These are phyloP conservation scores for Blastobotrys americana DNA, from an alignment of 805 yeast genomes.

Conservation along the genomic window DNA sequence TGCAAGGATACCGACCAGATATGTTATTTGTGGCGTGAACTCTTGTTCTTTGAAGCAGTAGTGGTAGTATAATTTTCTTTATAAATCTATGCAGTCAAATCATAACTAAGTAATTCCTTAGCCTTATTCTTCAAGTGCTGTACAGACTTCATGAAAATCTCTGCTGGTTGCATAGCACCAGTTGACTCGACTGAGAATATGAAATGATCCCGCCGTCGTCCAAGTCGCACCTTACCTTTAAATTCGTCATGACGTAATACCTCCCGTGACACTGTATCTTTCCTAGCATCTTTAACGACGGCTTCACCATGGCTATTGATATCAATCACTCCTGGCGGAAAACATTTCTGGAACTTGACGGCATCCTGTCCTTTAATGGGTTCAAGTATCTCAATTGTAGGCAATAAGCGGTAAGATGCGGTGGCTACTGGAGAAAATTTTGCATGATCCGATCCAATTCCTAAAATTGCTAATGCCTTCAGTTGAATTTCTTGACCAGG, in stretches of 20 bases:
- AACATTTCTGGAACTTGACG: slow-evolving; percentile 73
- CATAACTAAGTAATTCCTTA: slow-evolving; percentile 18
- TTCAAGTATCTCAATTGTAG: slow-evolving; percentile 67
- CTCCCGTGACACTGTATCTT: slow-evolving; percentile 95
- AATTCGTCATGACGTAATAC: slow-evolving; percentile 91
- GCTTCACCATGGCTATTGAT: slow-evolving; percentile 64
- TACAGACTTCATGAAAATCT: slow-evolving; percentile 85
- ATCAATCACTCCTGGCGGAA: slow-evolving; percentile 88
- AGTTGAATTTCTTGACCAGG: slow-evolving; percentile 95
- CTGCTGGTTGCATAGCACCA: slow-evolving; percentile 96
- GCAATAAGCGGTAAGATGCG: slow-evolving; percentile 89
- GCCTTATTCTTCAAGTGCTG: slow-evolving; percentile 74
- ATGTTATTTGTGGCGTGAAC: too few relatives aligned
- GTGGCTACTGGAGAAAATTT: slow-evolving; percentile 96
- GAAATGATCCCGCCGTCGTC: slow-evolving; percentile 87
- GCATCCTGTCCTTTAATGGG: slow-evolving; percentile 78
- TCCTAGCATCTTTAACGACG: slow-evolving; percentile 78
- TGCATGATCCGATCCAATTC: slow-evolving; percentile 93
- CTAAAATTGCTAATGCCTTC: slow-evolving; percentile 83
- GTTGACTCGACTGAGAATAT: slow-evolving; percentile 77
- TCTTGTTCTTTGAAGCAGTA: too few relatives aligned
- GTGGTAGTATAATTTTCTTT: too few relatives aligned
- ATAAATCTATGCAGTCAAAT: too few relatives aligned
- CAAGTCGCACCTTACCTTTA: slow-evolving; percentile 79
- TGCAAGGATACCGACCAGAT: too few relatives aligned